These are phyloP conservation scores for Tremella yokohamensis DNA, from an alignment of 768 basidiomycete genomes.

Conservation along the genomic window DNA sequence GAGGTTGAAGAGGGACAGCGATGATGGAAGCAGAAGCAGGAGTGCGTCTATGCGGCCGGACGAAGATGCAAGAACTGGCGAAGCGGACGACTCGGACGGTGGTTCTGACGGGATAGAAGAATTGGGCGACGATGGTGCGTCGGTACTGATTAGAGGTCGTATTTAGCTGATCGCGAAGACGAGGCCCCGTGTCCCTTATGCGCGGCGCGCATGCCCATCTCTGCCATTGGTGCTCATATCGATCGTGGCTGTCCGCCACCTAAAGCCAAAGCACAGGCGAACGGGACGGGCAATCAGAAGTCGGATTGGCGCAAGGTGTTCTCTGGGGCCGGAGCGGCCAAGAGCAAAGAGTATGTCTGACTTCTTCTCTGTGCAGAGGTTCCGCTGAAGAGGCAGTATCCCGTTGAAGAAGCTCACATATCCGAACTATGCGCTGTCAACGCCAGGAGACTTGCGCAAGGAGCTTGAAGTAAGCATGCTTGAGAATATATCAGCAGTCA, in stretches of 20 bases:
- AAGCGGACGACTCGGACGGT: not conserved
- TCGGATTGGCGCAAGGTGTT: conserved; percentile 48
- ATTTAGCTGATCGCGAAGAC: conserved; percentile 12
- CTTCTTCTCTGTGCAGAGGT: not conserved
- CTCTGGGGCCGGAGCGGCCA: conserved; percentile 24
- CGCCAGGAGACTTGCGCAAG: conserved; percentile 35
- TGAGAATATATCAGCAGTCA: not conserved
- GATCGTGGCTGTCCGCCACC: conserved; percentile 59
- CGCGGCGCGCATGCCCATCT: conserved; percentile 54
- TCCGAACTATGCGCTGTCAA: conserved; percentile 45
- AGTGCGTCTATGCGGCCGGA: conserved; percentile 5
- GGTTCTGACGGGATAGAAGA: conserved; percentile 12
- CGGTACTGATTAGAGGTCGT: not conserved
- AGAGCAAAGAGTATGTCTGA: conserved; percentile 21
- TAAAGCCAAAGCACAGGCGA: conserved; percentile 12
- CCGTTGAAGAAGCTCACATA: conserved; percentile 41
- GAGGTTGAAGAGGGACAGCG: conserved; percentile 10
- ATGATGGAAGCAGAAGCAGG: conserved; percentile 12
- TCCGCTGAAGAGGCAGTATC: conserved; percentile 14
- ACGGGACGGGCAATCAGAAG: conserved; percentile 33
- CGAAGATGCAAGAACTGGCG: not conserved
- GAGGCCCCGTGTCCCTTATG: conserved; percentile 65
- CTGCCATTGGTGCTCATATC: conserved; percentile 63
- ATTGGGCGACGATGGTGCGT: conserved; percentile 25
- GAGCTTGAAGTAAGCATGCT: conserved; percentile 22